phyloP scores from a whole-genome alignment of 2,329 filamentous ascomycete species.

The Pseudogymnoascus sp. region DNA sequence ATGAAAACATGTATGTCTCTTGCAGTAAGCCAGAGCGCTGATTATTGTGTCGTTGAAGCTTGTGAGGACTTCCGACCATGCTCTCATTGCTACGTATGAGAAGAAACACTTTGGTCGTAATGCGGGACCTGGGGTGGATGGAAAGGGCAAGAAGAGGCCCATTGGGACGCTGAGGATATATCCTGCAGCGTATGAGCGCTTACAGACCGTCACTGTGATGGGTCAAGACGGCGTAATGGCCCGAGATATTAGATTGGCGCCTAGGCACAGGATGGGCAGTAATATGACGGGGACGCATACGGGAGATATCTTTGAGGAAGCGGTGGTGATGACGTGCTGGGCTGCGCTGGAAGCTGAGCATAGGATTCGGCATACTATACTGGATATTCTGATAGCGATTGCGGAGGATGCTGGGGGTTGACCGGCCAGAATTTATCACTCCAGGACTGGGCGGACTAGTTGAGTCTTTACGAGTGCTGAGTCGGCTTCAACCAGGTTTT shows the following conservation, averaged over 20 bases:
- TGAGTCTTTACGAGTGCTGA: background rate
- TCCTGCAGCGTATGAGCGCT: background rate
- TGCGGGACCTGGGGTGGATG: background rate
- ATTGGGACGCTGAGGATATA: background rate
- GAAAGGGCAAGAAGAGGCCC: background rate
- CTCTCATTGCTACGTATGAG: background rate
- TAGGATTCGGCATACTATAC: background rate
- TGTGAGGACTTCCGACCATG: background rate
- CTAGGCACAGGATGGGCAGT: background rate
- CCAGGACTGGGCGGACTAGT: too few relatives aligned
- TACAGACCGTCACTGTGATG: background rate
- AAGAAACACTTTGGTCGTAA: background rate
- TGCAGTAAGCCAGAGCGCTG: background rate
- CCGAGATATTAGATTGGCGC: background rate
- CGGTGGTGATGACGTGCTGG: background rate
- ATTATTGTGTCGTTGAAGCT: background rate
- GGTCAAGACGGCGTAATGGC: background rate
- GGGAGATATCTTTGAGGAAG: background rate
- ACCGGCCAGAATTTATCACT: background rate
- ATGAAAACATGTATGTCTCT: too few relatives aligned
- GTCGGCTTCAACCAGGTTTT: background rate
- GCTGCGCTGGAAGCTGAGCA: constrained; percentile 1
- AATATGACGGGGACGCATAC: background rate
- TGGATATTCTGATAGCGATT: background rate
- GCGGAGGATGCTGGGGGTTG: background rate